A percentile compares a stretch with the other conserved stretches of the same genome.
These are phyloP conservation scores for Globisporangium irregulare DNA, from an alignment of 352 stramenopile species.

Conservation along the genomic window DNA sequence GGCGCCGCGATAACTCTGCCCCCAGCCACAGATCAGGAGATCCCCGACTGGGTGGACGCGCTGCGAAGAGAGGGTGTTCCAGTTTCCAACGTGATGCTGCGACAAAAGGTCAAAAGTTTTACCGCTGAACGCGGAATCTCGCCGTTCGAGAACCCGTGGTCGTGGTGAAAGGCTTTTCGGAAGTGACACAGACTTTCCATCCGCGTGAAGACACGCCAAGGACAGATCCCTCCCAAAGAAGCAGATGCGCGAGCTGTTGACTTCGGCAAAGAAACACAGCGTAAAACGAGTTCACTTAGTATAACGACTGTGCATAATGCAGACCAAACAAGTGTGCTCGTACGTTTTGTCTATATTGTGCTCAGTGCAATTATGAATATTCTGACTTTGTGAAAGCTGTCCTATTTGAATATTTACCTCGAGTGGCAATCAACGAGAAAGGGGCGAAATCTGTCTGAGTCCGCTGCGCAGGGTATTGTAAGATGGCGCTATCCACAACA, in stretches of 20 bases:
- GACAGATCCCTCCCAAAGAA: background rate
- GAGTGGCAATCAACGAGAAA: constrained; percentile 2
- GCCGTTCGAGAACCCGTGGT: background rate
- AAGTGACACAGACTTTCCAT: background rate
- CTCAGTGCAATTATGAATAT: background rate
- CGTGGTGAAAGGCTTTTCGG: background rate
- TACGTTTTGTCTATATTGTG: background rate
- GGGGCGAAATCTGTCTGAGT: no score
- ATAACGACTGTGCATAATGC: background rate
- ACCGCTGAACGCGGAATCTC: background rate
- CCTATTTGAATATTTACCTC: constrained; percentile 15
- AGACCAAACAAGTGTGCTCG: background rate
- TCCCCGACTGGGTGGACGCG: background rate
- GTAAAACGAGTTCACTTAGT: background rate
- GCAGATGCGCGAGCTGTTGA: background rate
- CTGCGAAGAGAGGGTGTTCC: background rate
- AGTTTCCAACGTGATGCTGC: background rate
- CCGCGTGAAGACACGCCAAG: background rate
- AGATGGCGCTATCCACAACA: no score
- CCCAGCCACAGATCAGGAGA: background rate
- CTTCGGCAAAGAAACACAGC: background rate
- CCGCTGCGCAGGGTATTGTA: no score
- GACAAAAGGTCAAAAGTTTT: background rate
- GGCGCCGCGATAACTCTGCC: background rate
- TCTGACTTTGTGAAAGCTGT: constrained; percentile 6